phyloP scores from a whole-genome alignment of 2,329 filamentous ascomycete genomes.

The Zopfia rhizophila region DNA sequence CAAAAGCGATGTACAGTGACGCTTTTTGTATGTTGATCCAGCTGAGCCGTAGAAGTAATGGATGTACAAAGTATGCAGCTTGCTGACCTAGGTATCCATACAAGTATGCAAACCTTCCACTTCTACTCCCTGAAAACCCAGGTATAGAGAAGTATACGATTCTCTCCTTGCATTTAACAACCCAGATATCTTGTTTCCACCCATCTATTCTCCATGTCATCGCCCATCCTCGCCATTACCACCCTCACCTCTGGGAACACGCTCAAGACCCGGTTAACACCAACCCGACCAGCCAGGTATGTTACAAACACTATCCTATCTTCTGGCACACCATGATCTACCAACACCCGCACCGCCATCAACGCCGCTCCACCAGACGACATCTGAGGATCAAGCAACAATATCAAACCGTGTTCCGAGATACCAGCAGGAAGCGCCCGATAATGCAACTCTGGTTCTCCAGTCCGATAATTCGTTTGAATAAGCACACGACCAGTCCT shows the following conservation, averaged over 20 bases:
- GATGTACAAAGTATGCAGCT: too few relatives aligned
- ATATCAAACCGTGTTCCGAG: slow-evolving; percentile 77
- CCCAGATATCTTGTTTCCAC: slow-evolving; percentile 90
- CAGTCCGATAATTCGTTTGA: slow-evolving; percentile 75
- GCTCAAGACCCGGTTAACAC: slow-evolving; percentile 83
- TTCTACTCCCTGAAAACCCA: too few relatives aligned
- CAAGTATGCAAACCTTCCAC: too few relatives aligned
- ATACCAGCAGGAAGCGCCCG: slow-evolving; percentile 80
- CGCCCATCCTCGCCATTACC: slow-evolving; percentile 83
- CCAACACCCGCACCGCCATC: slow-evolving; percentile 96
- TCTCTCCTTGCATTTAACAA: slow-evolving; percentile 66
- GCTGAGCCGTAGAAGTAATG: neutral
- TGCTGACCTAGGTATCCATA: too few relatives aligned
- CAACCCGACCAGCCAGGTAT: slow-evolving; percentile 86
- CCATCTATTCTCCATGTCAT: slow-evolving; percentile 87
- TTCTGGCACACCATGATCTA: slow-evolving; percentile 90
- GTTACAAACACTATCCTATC: slow-evolving; percentile 91
- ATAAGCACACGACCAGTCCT: slow-evolving; percentile 89
- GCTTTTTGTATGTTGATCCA: neutral
- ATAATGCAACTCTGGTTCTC: slow-evolving; percentile 94
- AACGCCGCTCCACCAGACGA: slow-evolving; percentile 84
- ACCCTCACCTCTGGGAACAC: slow-evolving; percentile 90
- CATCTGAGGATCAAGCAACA: slow-evolving; percentile 94
- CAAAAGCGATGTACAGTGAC: neutral
- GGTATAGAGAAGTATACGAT: too few relatives aligned